phyloP scores from a whole-genome alignment of 2,329 filamentous ascomycete genomes.

The Arthroderma sp. region DNA sequence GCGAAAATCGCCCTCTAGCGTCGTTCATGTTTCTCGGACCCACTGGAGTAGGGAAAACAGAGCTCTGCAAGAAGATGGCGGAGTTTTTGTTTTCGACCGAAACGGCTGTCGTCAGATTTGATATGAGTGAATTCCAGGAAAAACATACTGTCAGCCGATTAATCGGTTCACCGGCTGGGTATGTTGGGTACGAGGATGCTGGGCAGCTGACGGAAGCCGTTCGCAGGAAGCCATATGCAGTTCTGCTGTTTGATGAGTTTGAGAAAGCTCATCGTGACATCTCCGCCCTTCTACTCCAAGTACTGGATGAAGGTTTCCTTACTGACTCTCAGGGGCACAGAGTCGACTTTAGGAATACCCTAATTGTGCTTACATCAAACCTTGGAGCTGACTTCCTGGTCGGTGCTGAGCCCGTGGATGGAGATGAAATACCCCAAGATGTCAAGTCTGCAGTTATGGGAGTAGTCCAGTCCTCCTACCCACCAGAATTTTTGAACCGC shows the following conservation, averaged over 20 bases:
- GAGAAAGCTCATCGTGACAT: slow-evolving; percentile 97
- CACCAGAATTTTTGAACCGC: slow-evolving; percentile 91
- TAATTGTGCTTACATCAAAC: slow-evolving; percentile 93
- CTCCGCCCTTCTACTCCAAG: slow-evolving; percentile 78
- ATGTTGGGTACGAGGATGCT: slow-evolving; percentile 92
- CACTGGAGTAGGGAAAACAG: slow-evolving; percentile 93
- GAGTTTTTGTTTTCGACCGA: slow-evolving; percentile 88
- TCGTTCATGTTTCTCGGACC: slow-evolving; percentile 97
- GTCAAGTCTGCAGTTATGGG: slow-evolving; percentile 78
- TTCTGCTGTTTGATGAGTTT: slow-evolving; percentile 91
- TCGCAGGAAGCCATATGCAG: slow-evolving; percentile 84
- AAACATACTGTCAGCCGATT: slow-evolving; percentile 90
- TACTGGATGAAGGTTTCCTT: slow-evolving; percentile 89
- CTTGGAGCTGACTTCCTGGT: slow-evolving; percentile 86
- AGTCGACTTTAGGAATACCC: slow-evolving; percentile 90
- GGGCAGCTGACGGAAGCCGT: slow-evolving; percentile 94
- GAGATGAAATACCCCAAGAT: slow-evolving; percentile 57
- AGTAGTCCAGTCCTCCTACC: slow-evolving; percentile 59
- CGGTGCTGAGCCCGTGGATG: slow-evolving; percentile 52
- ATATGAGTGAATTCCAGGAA: slow-evolving; percentile 97
- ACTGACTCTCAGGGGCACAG: slow-evolving; percentile 94
- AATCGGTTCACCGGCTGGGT: slow-evolving; percentile 85
- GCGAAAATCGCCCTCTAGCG: slow-evolving; percentile 79
- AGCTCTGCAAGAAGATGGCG: slow-evolving; percentile 92
- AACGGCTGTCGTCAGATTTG: slow-evolving; percentile 79